Evolutionary conservation across 108 stramenopile genomes (phyloP), one percentile per base, ranked within the genome.

Genomic region (Licmophora abbreviata): DNA sequence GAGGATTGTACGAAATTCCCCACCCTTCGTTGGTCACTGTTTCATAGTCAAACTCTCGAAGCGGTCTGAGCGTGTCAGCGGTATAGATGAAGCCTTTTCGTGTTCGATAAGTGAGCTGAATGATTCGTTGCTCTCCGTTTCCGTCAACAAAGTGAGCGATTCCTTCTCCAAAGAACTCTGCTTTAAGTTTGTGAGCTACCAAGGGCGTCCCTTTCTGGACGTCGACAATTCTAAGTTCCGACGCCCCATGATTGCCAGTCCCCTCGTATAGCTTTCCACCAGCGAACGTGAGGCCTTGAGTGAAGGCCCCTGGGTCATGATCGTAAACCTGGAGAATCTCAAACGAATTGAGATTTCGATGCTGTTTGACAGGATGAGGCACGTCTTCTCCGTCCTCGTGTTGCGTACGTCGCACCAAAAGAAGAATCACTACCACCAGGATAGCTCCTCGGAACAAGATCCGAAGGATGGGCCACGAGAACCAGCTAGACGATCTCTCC

Each of bases 61-160:
- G 24, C 10, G 56, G 26, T 29, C 62, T 31, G 36, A 83, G 29
- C 5, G 69, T 56, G 22, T 67, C 50, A 0, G 73, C 48, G 49
- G 81, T 66, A 29, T 84, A 86, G 9, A 84, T 51, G 29, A 75
- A 66, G 1, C 66, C 81, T 8, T 57, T 54, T 50, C 53, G 30
- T 58, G 80, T 63, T 31, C 55, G 60, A 70, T 74, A 91, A 1
- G 89, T 91, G n/a, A 91, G 37, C 53, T 82, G 78, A 37, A 85
- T 77, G 7, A 80, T 48, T 18, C 66, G 56, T 32, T 69, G 54
- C 47, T 83, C 79, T 24, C 60, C 52, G 10, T 46, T 51, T 4
- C 41, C 24, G 8, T 36, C 43, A 29, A 63, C 72, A 41, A 70
- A 79, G 55, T 60, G 50, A 1, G 77, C 46, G 20, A 84, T 62